phyloP scores from a whole-genome alignment of 2,329 filamentous ascomycete genomes.

The Onygenales sp. region DNA sequence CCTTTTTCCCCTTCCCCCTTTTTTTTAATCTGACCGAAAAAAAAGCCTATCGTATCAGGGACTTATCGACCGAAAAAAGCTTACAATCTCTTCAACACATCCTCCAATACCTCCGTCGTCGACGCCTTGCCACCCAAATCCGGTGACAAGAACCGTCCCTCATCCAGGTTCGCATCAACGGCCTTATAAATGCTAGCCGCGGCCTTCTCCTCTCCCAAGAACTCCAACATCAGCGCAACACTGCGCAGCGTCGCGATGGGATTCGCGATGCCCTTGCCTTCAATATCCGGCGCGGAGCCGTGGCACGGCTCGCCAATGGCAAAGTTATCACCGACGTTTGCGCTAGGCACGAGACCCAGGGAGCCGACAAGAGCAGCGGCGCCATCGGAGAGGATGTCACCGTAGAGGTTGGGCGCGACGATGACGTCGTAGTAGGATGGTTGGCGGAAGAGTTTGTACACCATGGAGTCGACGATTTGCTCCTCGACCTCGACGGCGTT shows the following conservation, averaged over 20 bases:
- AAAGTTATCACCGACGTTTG: constrained; percentile 89
- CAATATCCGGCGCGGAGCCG: constrained; percentile 89
- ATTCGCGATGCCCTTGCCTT: constrained; percentile 87
- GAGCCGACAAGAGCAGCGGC: constrained; percentile 89
- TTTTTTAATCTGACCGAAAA: neutral
- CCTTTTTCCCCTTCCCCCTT: too few relatives aligned
- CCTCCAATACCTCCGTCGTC: constrained; percentile 77
- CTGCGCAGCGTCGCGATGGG: constrained; percentile 90
- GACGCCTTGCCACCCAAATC: constrained; percentile 82
- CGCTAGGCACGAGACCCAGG: constrained; percentile 83
- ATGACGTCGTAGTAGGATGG: constrained; percentile 94
- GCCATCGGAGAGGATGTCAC: constrained; percentile 91
- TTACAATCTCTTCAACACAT: constrained; percentile 76
- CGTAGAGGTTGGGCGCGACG: constrained; percentile 94
- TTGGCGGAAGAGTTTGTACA: constrained; percentile 98
- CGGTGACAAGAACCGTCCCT: constrained; percentile 72
- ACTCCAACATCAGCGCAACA: constrained; percentile 92
- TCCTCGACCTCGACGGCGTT: constrained; percentile 64
- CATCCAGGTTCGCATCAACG: constrained; percentile 80
- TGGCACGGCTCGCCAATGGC: constrained; percentile 98
- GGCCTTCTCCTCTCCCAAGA: constrained; percentile 75
- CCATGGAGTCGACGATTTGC: constrained; percentile 99
- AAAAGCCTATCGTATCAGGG: neutral
- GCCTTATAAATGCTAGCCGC: constrained; percentile 85
- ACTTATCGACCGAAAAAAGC: constrained; percentile 2